Conservation (phyloP, 2,329 filamentous ascomycete genomes). For the Cercospora beticola region DNA sequence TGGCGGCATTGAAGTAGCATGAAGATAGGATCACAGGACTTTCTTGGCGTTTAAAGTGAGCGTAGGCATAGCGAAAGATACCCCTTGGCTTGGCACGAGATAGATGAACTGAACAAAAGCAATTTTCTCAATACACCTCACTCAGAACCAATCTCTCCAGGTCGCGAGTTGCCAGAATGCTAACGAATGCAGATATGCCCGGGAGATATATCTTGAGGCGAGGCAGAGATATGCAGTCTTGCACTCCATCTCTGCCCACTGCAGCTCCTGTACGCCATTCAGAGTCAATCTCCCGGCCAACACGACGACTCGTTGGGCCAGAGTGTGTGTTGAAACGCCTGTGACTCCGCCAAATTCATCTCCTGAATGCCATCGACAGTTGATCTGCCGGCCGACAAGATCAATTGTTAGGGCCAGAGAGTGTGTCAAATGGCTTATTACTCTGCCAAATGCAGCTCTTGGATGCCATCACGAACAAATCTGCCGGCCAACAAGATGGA, state of each 20-base stretch:
- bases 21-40: background rate
- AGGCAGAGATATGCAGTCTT: background rate
- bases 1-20: slow-evolving; percentile 38
- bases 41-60: slow-evolving; percentile 4
- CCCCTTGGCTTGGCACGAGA: slow-evolving; percentile 4
- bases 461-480: too few species aligned
- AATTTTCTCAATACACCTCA: background rate
- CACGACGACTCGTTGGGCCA: background rate
- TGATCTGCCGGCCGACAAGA: too few species aligned
- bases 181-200: background rate
- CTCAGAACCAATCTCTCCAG: background rate
- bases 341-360: too few species aligned
- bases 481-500: too few species aligned
- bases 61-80: background rate
- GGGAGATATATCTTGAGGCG: background rate
- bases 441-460: too few species aligned
- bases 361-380: too few species aligned
- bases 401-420: too few species aligned
- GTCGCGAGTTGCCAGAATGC: background rate
- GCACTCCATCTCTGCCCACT: background rate
- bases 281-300: background rate
- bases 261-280: background rate
- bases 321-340: too few species aligned
- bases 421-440: too few species aligned
- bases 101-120: background rate